Evolutionary conservation across 140 eudicot genomes (phyloP), one percentile per base, ranked within the genome.

Genomic region (Senecio squalidus): DNA sequence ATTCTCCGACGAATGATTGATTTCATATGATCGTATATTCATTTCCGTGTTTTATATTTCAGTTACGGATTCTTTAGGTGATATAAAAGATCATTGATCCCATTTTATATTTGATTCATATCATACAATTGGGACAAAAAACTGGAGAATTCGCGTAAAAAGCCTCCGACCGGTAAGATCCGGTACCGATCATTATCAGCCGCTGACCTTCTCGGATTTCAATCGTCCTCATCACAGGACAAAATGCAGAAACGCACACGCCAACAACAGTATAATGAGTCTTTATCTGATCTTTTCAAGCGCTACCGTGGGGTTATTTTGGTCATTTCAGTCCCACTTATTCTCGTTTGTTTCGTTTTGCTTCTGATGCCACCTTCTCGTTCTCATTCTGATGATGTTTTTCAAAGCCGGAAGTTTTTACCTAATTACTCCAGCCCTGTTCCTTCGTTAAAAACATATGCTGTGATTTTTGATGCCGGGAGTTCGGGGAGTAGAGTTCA

Each of bases 401-500:
- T 63, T 3, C 47, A 61, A 15, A 53, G 31, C 31, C 78, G 86
- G 9, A 85, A 76, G 69, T 63, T 78, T 15, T 40, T 84, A 29
- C 84, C 84, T 8, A 18, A 55, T 9, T 26, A 34, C 9, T 24
- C n/a, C 9, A 50, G 52, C 24, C 44, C 67, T 1, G 15, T 57
- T 38, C 58, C 75, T 21, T 51, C 38, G 9, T 60, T 53, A 14
- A 69, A 61, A 34, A 53, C 21, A 20, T 87, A 73, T 22, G 96
- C 84, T 0, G 94, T 87, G 48, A 72, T 87, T 31, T 83, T 87
- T 6, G 96, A 91, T 55, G 98, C 96, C 1, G 98, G 98, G 2
- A 91, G 98, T 62, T 83, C 94, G 1, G 96, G 98, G 9, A 91
- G 98, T 58, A 73, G 98, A 39, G 96, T 91, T 50, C 98, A 91